phyloP scores from a whole-genome alignment of 2,329 filamentous ascomycete species.

The Neofusicoccum ribis region DNA sequence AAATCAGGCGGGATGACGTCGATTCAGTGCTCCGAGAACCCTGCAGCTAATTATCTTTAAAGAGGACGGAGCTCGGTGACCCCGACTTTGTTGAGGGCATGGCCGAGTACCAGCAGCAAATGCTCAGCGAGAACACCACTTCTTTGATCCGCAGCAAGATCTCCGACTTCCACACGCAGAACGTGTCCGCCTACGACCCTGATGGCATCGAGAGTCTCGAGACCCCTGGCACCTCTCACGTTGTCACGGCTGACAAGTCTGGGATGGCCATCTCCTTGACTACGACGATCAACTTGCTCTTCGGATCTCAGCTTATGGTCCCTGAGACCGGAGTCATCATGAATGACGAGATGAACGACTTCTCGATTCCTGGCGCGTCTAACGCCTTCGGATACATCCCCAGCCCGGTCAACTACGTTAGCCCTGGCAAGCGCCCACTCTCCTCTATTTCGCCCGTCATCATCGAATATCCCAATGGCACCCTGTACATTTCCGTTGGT shows the following conservation, averaged over 20 bases:
- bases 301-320: conserved; percentile 76
- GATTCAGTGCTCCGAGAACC: not conserved
- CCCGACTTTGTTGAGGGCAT: conserved; percentile 70
- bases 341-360: conserved; percentile 63
- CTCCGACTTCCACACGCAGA: conserved; percentile 68
- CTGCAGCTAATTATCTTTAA: not conserved
- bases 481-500: conserved; percentile 68
- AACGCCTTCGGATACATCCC: conserved; percentile 88
- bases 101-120: conserved; percentile 61
- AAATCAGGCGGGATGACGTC: not conserved
- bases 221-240: conserved; percentile 72
- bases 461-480: conserved; percentile 64
- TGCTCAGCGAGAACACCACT: conserved; percentile 65
- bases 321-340: conserved; percentile 82
- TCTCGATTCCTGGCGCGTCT: conserved; percentile 73
- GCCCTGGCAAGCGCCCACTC: conserved; percentile 76
- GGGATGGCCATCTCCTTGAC: conserved; percentile 81
- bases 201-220: conserved; percentile 64
- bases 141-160: conserved; percentile 65
- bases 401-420: conserved; percentile 76
- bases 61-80: conserved; percentile 76
- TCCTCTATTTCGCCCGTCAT: conserved; percentile 82
- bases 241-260: conserved; percentile 68
- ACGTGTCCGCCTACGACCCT: conserved; percentile 74
- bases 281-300: conserved; percentile 84